These are phyloP conservation scores for Lachnellula suecica DNA, from an alignment of 2,329 filamentous ascomycete species.

Conservation along the genomic window DNA sequence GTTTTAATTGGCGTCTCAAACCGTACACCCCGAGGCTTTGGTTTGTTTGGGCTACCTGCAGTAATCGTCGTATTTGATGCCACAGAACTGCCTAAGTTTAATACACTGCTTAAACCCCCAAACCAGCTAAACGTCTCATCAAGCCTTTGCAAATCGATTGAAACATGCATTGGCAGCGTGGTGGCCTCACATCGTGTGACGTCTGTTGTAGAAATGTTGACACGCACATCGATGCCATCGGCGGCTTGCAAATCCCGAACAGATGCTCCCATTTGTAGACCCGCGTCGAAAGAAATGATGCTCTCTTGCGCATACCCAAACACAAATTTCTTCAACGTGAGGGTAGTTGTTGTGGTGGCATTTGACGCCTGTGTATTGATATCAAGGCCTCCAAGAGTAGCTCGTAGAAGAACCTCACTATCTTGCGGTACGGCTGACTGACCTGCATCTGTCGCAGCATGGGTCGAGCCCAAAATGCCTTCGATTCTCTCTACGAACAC, in stretches of 20 bases:
- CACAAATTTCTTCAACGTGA: conserved; percentile 52
- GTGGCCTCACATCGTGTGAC: conserved; percentile 60
- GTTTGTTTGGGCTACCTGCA: conserved; percentile 34
- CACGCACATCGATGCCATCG: conserved; percentile 55
- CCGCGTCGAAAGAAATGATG: conserved; percentile 62
- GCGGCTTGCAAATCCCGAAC: conserved; percentile 58
- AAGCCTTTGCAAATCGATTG: conserved; percentile 74
- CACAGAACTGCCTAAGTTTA: conserved; percentile 85
- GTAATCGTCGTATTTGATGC: conserved; percentile 65
- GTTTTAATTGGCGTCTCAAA: conserved; percentile 49
- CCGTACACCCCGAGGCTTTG: conserved; percentile 56
- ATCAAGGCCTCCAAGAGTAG: conserved; percentile 27
- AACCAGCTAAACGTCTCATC: conserved; percentile 89
- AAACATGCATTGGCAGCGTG: conserved; percentile 74
- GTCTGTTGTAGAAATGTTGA: conserved; percentile 49
- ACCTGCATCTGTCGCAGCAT: conserved; percentile 1
- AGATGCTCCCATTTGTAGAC: conserved; percentile 57
- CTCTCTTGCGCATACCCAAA: conserved; percentile 63
- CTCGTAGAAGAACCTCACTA: conserved; percentile 30
- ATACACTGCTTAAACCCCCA: conserved; percentile 85
- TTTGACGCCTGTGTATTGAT: conserved; percentile 17
- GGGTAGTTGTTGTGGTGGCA: conserved; percentile 21
- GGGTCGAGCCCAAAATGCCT: conserved; percentile 19
- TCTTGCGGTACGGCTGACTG: conserved; percentile 7
- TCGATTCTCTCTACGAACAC: conserved; percentile 33